phyloP scores from a whole-genome alignment of 192 early-diverging fungal species.

The Piromyces sp. region DNA sequence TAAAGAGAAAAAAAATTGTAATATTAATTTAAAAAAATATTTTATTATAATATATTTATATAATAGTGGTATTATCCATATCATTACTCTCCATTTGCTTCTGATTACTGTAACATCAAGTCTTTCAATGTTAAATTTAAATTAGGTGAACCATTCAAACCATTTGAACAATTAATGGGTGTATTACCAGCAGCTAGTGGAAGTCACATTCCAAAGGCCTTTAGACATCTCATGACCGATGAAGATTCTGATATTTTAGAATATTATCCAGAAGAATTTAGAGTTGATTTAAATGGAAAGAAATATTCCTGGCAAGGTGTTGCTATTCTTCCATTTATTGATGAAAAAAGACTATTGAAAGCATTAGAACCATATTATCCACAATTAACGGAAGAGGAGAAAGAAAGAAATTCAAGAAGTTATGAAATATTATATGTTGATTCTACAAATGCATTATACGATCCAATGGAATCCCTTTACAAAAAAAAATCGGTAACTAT shows the following conservation, averaged over 20 bases:
- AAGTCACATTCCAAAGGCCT: conserved; percentile 45
- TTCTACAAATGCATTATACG: neutral
- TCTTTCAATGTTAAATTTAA: conserved; percentile 62
- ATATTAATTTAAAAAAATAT: no score
- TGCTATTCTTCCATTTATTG: conserved; percentile 86
- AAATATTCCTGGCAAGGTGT: conserved; percentile 89
- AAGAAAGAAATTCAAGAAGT: neutral
- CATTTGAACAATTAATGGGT: conserved; percentile 94
- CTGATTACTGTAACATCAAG: conserved; percentile 62
- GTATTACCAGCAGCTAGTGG: conserved; percentile 71
- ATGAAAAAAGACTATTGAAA: conserved; percentile 57
- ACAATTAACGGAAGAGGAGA: conserved; percentile 21
- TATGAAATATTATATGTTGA: neutral
- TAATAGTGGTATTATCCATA: conserved; percentile 87
- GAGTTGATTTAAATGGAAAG: conserved; percentile 86
- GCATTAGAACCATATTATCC: conserved; percentile 25
- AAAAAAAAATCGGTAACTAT: neutral
- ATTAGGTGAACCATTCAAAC: conserved; percentile 63
- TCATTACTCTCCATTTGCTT: conserved; percentile 81
- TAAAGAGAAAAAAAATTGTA: no score
- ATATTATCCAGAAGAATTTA: conserved; percentile 85
- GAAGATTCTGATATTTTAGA: conserved; percentile 72
- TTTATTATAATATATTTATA: no score
- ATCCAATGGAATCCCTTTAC: neutral
- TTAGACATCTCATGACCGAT: conserved; percentile 65